Percentiles rank a stretch among this genome's conserved stretches.
These are phyloP conservation scores for Jatropha podagrica DNA, from an alignment of 441 rosid genomes.

Conservation along the genomic window DNA sequence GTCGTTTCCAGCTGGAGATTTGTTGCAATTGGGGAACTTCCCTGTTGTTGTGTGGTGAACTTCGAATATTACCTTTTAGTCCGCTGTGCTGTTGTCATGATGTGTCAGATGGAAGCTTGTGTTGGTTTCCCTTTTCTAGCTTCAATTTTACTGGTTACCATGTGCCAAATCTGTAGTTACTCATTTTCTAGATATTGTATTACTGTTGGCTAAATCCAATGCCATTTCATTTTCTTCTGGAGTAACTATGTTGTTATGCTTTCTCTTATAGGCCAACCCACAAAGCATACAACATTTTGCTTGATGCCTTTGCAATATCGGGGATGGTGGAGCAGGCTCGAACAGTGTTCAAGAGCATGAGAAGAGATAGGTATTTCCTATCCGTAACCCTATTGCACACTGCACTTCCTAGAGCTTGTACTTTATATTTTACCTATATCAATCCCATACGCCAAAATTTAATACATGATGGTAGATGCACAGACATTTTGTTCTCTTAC, in stretches of 20 bases:
- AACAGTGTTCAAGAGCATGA: constrained; percentile 86
- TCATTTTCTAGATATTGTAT: not conserved
- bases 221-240: not conserved
- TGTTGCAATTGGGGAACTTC: not conserved
- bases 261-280: constrained; percentile 70
- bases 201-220: not conserved
- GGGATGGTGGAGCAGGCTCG: constrained; percentile 98
- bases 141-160: constrained; percentile 11
- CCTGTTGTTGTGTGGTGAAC: constrained; percentile 3
- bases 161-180: not conserved
- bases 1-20: not conserved
- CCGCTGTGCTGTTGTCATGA: not conserved
- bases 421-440: not conserved
- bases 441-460: not conserved
- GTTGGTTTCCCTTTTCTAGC: constrained; percentile 3
- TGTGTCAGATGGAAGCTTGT: constrained; percentile 1
- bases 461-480: too few relatives aligned
- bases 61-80: not conserved
- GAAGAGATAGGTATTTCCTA: constrained; percentile 73
- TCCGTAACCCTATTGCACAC: constrained; percentile 8
- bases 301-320: constrained; percentile 88
- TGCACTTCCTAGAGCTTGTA: not conserved
- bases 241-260: constrained; percentile 15
- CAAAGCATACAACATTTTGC: constrained; percentile 90
- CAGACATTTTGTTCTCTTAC: too few relatives aligned